A percentile compares a stretch with the other conserved stretches of the same genome.
phyloP scores from a whole-genome alignment of 2,329 filamentous ascomycete genomes.

The Alternaria rosae region DNA sequence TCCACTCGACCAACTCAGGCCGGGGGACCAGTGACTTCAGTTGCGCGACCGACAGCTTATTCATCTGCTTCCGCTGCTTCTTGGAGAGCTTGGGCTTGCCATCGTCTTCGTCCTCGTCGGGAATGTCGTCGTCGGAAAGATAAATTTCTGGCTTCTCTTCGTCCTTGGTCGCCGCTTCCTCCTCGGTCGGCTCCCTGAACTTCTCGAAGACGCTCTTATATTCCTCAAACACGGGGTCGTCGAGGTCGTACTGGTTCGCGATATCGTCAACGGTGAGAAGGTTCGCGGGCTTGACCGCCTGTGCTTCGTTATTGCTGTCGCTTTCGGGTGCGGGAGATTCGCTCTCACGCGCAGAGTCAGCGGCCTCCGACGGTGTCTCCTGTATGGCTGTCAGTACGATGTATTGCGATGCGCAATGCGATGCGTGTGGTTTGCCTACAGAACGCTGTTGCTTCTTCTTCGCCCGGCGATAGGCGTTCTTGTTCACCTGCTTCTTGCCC shows the following conservation, averaged over 20 bases:
- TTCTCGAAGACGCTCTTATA: constrained; percentile 84
- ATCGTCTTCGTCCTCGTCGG: constrained; percentile 82
- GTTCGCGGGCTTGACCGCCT: constrained; percentile 57
- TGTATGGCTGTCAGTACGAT: constrained; percentile 31
- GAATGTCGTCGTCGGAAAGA: constrained; percentile 83
- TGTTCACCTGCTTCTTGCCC: constrained; percentile 73
- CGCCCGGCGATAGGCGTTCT: constrained; percentile 91
- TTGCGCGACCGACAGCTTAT: constrained; percentile 92
- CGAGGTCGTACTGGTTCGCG: constrained; percentile 63
- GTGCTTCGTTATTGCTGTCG: constrained; percentile 45
- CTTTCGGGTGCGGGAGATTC: constrained; percentile 48
- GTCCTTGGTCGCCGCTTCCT: constrained; percentile 61
- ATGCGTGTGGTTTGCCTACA: constrained; percentile 45
- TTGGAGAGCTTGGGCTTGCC: constrained; percentile 79
- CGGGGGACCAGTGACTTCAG: constrained; percentile 90
- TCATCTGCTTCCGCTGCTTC: constrained; percentile 90
- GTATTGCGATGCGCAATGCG: not conserved
- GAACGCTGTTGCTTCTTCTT: constrained; percentile 92
- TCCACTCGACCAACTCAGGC: constrained; percentile 97
- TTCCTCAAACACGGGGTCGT: constrained; percentile 81
- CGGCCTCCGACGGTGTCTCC: constrained; percentile 46
- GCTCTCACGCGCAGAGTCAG: constrained; percentile 45
- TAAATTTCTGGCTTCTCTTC: constrained; percentile 83
- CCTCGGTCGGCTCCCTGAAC: constrained; percentile 67
- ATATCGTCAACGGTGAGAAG: constrained; percentile 41